phyloP scores from a whole-genome alignment of 2,329 filamentous ascomycete genomes.

The Aspergillus latus region DNA sequence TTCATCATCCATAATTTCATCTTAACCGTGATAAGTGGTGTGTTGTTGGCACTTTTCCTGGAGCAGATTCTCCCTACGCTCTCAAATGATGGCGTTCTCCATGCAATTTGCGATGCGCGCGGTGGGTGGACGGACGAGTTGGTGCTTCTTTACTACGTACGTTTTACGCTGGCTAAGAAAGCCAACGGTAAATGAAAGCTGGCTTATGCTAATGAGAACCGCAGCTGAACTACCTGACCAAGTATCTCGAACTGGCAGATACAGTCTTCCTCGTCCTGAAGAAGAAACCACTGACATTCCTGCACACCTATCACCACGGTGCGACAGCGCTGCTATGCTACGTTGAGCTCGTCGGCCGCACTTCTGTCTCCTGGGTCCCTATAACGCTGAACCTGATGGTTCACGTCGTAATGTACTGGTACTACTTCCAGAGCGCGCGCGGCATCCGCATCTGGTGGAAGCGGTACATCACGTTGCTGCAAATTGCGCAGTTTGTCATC shows the following conservation, averaged over 20 bases:
- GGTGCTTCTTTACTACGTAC: slow-evolving; percentile 93
- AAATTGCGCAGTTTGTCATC: slow-evolving; percentile 96
- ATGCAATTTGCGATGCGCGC: slow-evolving; percentile 71
- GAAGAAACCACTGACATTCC: slow-evolving; percentile 99
- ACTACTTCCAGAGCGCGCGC: slow-evolving; percentile 98
- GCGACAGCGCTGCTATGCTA: slow-evolving; percentile 97
- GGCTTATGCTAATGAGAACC: slow-evolving; percentile 24
- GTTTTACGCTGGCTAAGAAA: slow-evolving; percentile 38
- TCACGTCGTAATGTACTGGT: slow-evolving; percentile 99
- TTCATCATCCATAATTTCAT: slow-evolving; percentile 98
- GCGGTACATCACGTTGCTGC: slow-evolving; percentile 97
- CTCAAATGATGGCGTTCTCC: slow-evolving; percentile 77
- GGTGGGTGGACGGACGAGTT: slow-evolving; percentile 94
- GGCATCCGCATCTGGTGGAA: slow-evolving; percentile 99
- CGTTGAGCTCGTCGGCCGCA: slow-evolving; percentile 90
- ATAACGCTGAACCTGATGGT: slow-evolving; percentile 91
- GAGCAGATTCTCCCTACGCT: slow-evolving; percentile 89
- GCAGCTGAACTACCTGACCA: slow-evolving; percentile 96
- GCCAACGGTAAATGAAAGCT: too few species aligned
- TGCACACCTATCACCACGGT: slow-evolving; percentile 98
- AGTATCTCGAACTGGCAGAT: slow-evolving; percentile 93
- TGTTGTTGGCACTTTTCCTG: slow-evolving; percentile 78
- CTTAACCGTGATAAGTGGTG: slow-evolving; percentile 79
- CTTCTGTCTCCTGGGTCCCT: slow-evolving; percentile 89
- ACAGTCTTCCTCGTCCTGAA: slow-evolving; percentile 97